A percentile compares a stretch with the other conserved stretches of the same genome.
Conservation (phyloP, 257 asterid genomes). For the Echium plantagineum region DNA sequence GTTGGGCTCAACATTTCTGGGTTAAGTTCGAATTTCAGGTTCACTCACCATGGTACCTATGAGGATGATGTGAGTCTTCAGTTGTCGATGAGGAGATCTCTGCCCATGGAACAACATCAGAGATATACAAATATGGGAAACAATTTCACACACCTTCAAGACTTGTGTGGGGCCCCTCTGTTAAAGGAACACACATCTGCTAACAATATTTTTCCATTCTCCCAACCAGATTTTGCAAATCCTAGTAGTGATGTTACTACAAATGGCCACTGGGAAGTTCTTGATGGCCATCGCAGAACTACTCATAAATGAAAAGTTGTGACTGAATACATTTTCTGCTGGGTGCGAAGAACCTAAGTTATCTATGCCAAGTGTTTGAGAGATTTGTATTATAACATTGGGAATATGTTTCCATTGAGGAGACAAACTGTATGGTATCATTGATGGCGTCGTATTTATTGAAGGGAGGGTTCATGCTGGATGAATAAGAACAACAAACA, state of each 20-base stretch:
- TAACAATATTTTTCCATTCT: constrained; percentile 45
- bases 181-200: constrained; percentile 47
- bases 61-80: constrained; percentile 62
- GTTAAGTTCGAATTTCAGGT: constrained; percentile 44
- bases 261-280: no score
- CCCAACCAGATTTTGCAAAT: constrained; percentile 51
- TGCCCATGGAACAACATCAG: constrained; percentile 58
- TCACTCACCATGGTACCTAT: constrained; percentile 39
- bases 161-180: constrained; percentile 58
- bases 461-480: constrained; percentile 8
- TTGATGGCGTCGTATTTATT: not conserved
- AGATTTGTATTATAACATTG: constrained; percentile 48
- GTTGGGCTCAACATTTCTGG: constrained; percentile 41
- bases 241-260: no score
- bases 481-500: not conserved
- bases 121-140: constrained; percentile 40
- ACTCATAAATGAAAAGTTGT: constrained; percentile 54
- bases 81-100: constrained; percentile 43
- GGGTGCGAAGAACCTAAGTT: constrained; percentile 74
- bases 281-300: constrained; percentile 63
- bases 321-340: constrained; percentile 37
- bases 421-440: constrained; percentile 13
- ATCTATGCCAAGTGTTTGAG: constrained; percentile 56
- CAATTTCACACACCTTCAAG: constrained; percentile 31
- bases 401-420: constrained; percentile 38